Base-by-base conservation (phyloP, 306 rosid genomes). In the Vigna reflexopilosa region DNA sequence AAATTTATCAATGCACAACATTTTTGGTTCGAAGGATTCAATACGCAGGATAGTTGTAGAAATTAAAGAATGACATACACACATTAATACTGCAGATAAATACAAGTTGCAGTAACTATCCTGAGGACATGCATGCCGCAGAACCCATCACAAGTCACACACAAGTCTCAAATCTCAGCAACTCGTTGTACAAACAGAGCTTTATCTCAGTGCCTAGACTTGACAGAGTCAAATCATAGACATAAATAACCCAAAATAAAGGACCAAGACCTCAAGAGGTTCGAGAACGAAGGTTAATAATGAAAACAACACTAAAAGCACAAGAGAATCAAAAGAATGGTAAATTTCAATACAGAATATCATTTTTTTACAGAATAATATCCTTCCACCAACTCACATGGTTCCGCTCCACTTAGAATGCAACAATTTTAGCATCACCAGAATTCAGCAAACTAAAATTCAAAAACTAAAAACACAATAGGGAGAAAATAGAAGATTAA, bases 91-190 rank as follows among this genome's bases (percentile, higher is more conserved):
- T 17, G 32, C 47, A 77, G 74, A 68, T 75, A 84, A 67, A 79
- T 30, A 76, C 15, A 74, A 71, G 16, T 26, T 58, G 76, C 70
- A 59, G 77, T 73, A 72, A 26, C 76, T n/a, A 83, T 42, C 59
- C 63, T 20, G 65, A 72, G 61, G 47, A 44, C 57, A 80, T 57
- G 58, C 80, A 73, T 9, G 79, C 26, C 70, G 81, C 85, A 86
- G 76, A 70, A 42, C 75, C 84, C 76, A 80, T 58, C 87, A 63
- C 83, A 77, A 73, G 85, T 73, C 83, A 82, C 85, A 82, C 48
- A 72, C 54, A 36, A 36, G 42, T 36, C 42, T 81, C 16, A 77
- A 67, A 84, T 50, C 58, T 75, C 83, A 82, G 85, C 59, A 51
- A 59, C 48, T 69, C 77, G 72, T 59, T 64, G 69, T 76, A 50